Evolutionary conservation across 2,329 filamentous ascomycete genomes (phyloP).

Genomic region (Lachnellula occidentalis): DNA sequence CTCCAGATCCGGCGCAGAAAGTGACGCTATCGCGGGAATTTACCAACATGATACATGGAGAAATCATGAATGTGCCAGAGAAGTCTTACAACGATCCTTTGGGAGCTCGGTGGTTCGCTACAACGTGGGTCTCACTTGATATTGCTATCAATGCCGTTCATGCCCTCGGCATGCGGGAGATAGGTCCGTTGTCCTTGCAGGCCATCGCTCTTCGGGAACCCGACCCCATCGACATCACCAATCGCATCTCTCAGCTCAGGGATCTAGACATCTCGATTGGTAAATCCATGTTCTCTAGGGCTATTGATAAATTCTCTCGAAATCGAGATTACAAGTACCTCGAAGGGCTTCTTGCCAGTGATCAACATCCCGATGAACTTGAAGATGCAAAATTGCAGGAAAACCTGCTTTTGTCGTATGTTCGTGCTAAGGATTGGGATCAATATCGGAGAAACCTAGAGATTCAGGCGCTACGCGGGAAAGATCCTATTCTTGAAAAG

Average conservation of each 20-base stretch:
- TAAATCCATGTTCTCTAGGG: slow-evolving; percentile 57
- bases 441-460: slow-evolving; percentile 51
- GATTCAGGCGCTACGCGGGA: slow-evolving; percentile 42
- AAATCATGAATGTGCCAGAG: slow-evolving; percentile 27
- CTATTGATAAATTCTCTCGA: slow-evolving; percentile 59
- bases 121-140: slow-evolving; percentile 66
- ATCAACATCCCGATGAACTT: slow-evolving; percentile 60
- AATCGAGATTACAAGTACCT: slow-evolving; percentile 40
- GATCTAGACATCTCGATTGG: slow-evolving; percentile 57
- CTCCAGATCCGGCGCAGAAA: slow-evolving; percentile 8
- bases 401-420: slow-evolving; percentile 46
- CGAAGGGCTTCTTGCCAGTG: slow-evolving; percentile 39
- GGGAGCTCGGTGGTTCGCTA: slow-evolving; percentile 77
- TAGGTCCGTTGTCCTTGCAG: slow-evolving; percentile 73
- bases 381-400: slow-evolving; percentile 51
- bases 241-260: slow-evolving; percentile 56
- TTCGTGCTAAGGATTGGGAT: slow-evolving; percentile 43
- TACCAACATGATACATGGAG: slow-evolving; percentile 29
- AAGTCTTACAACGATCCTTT: slow-evolving; percentile 61
- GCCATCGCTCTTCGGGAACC: slow-evolving; percentile 66
- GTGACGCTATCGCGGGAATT: slow-evolving; percentile 27
- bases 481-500: slow-evolving; percentile 32
- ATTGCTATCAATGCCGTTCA: slow-evolving; percentile 64
- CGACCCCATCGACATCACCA: slow-evolving; percentile 48
- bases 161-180: slow-evolving; percentile 63